A percentile compares a stretch with the other conserved stretches of the same genome.
Evolutionary conservation across 225 moss, liverwort and hornwort genomes (phyloP).

Genomic region (Pleurozium schreberi): DNA sequence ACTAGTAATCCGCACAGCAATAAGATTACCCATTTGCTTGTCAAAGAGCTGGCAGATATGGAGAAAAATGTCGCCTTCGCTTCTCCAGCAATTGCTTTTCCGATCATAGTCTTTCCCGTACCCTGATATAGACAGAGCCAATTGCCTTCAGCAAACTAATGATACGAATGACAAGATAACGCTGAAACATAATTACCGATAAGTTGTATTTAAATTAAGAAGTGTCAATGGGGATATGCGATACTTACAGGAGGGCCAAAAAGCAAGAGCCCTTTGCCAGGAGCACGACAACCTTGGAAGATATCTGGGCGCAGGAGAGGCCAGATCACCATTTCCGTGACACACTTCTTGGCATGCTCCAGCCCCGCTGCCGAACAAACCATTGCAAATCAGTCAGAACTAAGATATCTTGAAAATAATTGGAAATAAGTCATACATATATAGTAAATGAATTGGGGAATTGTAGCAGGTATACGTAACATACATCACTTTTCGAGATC

Average conservation of each 20-base stretch:
- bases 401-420: not conserved
- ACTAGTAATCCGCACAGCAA: not conserved
- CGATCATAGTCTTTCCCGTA: slow-evolving; percentile 99
- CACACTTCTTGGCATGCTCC: slow-evolving; percentile 97
- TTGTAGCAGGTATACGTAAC: not conserved
- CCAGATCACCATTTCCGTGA: slow-evolving; percentile 99
- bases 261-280: slow-evolving; percentile 90
- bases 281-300: slow-evolving; percentile 94
- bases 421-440: not conserved
- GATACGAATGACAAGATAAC: not conserved
- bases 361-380: slow-evolving; percentile 68
- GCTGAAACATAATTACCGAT: not conserved
- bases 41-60: slow-evolving; percentile 95
- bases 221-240: not conserved
- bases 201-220: not conserved
- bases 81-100: slow-evolving; percentile 98
- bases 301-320: slow-evolving; percentile 95
- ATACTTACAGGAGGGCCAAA: slow-evolving; percentile 95
- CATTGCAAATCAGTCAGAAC: not conserved
- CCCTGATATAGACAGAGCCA: slow-evolving; percentile 33
- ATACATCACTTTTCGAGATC: not conserved
- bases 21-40: slow-evolving; percentile 91
- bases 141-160: not conserved
- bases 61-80: slow-evolving; percentile 97
- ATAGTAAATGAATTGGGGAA: not conserved